Base-by-base conservation (phyloP, 164 flowering plant species). In the Liriodendron chinense region DNA sequence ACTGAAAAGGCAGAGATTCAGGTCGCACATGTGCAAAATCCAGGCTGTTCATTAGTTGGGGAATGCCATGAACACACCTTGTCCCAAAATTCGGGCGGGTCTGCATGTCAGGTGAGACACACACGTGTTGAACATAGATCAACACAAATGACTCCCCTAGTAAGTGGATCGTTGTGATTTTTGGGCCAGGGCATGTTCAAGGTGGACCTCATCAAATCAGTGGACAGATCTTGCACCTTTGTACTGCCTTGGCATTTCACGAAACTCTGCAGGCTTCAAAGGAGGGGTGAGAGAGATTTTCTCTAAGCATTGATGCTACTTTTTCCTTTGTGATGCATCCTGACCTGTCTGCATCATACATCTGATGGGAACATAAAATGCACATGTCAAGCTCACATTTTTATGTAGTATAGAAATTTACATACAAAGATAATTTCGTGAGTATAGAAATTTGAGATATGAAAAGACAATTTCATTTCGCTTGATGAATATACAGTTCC, bases 281-380 rank as follows among this genome's bases (percentile, higher is more conserved):
- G 47, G n/a, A 68, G 28, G 67, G n/a, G 71, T 18, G 66, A 68
- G 76, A 26, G 23, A 18, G 43, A 70, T 25, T 83, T 88, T 90
- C 94, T 72, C 92, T 84, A 7, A 92, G 86, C 88, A 92, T 86
- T 7, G 96, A 90, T 66, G 91, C 91, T 62, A 90, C 86, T 86
- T 92, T 94, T 79, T 90, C 92, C 84, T 89, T 90, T 8, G 87
- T 85, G 71, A 92, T 92, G 85, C 89, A 87, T 14, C 92, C 94
- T 1, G 92, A 92, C 56, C 92, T 84, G 79, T 92, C 96, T 57
- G 89, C 83, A 50, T 90, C 96, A 59, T 89, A 92, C 92, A 92
- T 90, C 94, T 90, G 89, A 70, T 48, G 1, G 68, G 69, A 25
- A 59, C 70, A 83, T 73, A 20, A 67, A 25, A 75, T 16, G 53